A percentile compares a stretch with the other conserved stretches of the same genome.
These are phyloP conservation scores for Pleomassaria siparia DNA, from an alignment of 2,329 filamentous ascomycete genomes.

Conservation along the genomic window DNA sequence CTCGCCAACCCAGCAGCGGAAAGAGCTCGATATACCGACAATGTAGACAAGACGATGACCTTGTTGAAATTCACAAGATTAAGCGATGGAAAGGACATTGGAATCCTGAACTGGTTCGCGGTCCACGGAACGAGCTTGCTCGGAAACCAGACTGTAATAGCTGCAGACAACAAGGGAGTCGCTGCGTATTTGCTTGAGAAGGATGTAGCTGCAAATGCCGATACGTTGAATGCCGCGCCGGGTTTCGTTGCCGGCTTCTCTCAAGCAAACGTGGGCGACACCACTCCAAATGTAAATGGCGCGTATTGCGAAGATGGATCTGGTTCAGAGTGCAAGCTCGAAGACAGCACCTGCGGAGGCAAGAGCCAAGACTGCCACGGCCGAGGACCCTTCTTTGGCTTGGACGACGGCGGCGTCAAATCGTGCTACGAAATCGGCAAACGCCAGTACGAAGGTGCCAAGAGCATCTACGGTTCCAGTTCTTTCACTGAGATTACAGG, in stretches of 20 bases:
- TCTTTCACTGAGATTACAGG: constrained; percentile 58
- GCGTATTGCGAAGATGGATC: constrained; percentile 88
- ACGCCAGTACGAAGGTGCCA: constrained; percentile 68
- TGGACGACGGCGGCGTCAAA: constrained; percentile 64
- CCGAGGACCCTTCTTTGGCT: constrained; percentile 68
- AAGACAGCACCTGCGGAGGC: constrained; percentile 83
- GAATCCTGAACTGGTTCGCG: constrained; percentile 86
- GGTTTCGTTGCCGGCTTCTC: constrained; percentile 89
- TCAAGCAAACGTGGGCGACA: constrained; percentile 89
- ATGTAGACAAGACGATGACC: constrained; percentile 77
- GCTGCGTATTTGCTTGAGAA: constrained; percentile 84
- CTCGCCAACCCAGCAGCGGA: constrained; percentile 80
- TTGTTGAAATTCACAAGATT: constrained; percentile 75
- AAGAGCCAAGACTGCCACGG: constrained; percentile 72
- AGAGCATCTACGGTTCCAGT: constrained; percentile 58
- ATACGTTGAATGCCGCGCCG: constrained; percentile 52
- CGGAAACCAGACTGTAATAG: constrained; percentile 86
- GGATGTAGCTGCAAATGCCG: constrained; percentile 53
- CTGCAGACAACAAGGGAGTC: constrained; percentile 96
- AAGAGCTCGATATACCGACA: constrained; percentile 65
- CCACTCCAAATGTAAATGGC: constrained; percentile 82
- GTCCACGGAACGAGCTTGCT: constrained; percentile 90
- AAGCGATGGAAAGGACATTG: constrained; percentile 74
- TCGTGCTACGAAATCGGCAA: constrained; percentile 76
- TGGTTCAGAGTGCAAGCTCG: constrained; percentile 65